A percentile compares a stretch with the other conserved stretches of the same genome.
Evolutionary conservation across 164 flowering plant genomes (phyloP).

Genomic region (Buxus sempervirens): DNA sequence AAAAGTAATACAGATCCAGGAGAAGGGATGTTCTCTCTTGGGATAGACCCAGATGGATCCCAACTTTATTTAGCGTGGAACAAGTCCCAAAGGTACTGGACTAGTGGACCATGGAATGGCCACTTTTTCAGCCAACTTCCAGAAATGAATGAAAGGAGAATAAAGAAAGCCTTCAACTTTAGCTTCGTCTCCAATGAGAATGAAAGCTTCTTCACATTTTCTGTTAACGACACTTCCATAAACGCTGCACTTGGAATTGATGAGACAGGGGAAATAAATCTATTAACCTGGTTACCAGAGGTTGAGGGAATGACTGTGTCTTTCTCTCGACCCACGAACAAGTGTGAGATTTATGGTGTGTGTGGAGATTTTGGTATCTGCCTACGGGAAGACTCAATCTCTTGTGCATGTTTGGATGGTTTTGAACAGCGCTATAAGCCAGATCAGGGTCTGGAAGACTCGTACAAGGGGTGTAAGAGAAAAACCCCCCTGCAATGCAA

Average conservation of each 20-base stretch:
- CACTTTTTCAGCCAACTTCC: background rate
- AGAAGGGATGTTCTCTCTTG: conserved; percentile 20
- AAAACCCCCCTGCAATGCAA: background rate
- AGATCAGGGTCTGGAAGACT: background rate
- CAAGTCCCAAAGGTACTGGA: conserved; percentile 7
- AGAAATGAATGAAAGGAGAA: background rate
- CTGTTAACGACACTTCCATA: background rate
- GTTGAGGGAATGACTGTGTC: background rate
- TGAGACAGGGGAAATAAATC: too few species aligned
- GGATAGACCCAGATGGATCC: background rate
- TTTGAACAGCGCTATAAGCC: background rate
- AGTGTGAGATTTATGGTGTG: background rate
- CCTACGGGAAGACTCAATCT: background rate
- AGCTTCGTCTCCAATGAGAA: background rate
- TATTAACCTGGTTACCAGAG: background rate
- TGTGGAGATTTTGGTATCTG: conserved; percentile 1
- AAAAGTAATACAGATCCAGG: conserved; percentile 27
- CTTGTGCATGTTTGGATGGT: conserved; percentile 10
- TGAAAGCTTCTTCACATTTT: conserved; percentile 7
- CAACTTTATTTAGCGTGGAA: background rate
- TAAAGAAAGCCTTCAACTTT: conserved; percentile 3
- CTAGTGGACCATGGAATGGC: conserved; percentile 9
- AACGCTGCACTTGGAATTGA: too few species aligned
- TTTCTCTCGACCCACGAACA: background rate
- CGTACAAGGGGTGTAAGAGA: too few species aligned